phyloP scores from a whole-genome alignment of 2,329 filamentous ascomycete genomes.

The Aspergillus brasiliensis region DNA sequence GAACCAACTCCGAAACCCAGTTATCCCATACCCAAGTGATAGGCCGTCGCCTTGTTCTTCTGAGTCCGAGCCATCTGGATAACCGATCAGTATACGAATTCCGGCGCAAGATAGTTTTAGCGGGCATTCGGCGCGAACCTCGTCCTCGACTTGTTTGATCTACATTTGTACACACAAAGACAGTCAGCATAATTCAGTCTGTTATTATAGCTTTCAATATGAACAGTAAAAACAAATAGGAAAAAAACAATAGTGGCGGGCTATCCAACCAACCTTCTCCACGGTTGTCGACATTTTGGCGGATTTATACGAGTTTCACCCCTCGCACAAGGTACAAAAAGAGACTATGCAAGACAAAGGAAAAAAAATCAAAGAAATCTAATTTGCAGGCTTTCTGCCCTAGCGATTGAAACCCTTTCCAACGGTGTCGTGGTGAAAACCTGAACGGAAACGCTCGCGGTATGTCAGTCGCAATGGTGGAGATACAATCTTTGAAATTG shows the following conservation, averaged over 20 bases:
- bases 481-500: conserved; percentile 31
- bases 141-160: conserved; percentile 96
- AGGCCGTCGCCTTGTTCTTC: conserved; percentile 95
- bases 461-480: conserved; percentile 17
- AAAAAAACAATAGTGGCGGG: not conserved
- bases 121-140: conserved; percentile 60
- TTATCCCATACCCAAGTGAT: conserved; percentile 69
- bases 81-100: conserved; percentile 16
- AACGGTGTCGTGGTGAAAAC: conserved; percentile 16
- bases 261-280: conserved; percentile 75
- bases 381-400: not conserved
- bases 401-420: conserved; percentile 4
- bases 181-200: conserved; percentile 29
- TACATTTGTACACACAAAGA: conserved; percentile 44
- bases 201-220: not conserved
- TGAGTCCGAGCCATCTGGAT: conserved; percentile 88
- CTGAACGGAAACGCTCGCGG: conserved; percentile 3
- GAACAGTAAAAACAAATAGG: not conserved
- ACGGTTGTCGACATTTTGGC: conserved; percentile 91
- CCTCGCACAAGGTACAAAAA: conserved; percentile 20
- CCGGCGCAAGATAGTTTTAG: not conserved
- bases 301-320: conserved; percentile 23
- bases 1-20: not conserved
- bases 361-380: conserved; percentile 6
- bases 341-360: conserved; percentile 15